Conservation (phyloP, 306 rosid species). For the Rosa rugosa region DNA sequence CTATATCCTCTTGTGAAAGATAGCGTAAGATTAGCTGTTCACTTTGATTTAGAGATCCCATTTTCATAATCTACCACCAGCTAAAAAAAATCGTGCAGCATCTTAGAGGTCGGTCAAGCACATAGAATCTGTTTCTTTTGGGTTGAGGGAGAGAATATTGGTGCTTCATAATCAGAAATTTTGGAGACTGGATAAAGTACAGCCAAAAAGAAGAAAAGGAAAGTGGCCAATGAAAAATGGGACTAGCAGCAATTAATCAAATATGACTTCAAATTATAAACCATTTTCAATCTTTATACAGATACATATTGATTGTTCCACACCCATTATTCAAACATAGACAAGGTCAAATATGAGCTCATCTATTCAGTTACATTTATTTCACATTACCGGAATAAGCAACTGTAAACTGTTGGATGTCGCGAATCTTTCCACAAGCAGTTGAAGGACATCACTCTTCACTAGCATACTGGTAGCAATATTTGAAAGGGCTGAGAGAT, state of each 20-base stretch:
- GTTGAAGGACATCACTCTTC: constrained; percentile 75
- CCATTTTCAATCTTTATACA: neutral
- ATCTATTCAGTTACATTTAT: neutral
- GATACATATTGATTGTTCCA: neutral
- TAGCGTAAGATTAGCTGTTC: neutral
- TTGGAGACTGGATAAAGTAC: neutral
- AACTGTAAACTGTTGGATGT: constrained; percentile 75
- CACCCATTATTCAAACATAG: constrained; percentile 7
- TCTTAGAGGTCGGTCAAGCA: neutral
- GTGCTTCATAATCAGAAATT: neutral
- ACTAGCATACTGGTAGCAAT: constrained; percentile 66
- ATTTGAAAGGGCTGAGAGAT: constrained; percentile 92
- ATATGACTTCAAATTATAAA: neutral
- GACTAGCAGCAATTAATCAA: neutral
- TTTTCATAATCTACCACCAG: neutral
- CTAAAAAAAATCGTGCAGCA: neutral
- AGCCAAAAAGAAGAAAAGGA: neutral
- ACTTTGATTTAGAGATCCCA: neutral
- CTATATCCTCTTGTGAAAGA: neutral
- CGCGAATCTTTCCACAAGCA: constrained; percentile 78
- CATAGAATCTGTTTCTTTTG: neutral
- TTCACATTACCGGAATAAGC: constrained; percentile 73
- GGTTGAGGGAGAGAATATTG: neutral
- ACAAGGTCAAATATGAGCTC: constrained; percentile 8
- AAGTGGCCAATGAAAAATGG: neutral